Evolutionary conservation across 495 filamentous ascomycete genomes (phyloP).

Genomic region (Cercophora newfieldiana): DNA sequence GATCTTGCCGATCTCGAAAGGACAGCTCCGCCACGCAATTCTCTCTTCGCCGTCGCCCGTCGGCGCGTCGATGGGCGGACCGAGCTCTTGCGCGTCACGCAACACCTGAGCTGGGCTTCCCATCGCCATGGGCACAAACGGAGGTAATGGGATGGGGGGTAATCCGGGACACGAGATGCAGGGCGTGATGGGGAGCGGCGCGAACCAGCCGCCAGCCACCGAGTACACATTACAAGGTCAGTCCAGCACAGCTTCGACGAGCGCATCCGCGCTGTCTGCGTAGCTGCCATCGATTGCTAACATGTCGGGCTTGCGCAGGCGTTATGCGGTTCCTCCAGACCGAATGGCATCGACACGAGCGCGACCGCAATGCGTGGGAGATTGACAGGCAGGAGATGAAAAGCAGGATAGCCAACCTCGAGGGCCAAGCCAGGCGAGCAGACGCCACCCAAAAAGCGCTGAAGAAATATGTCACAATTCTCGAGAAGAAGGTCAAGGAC

Average conservation of each 20-base stretch:
- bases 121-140: conserved; percentile 65
- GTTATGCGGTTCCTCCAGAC: conserved; percentile 99
- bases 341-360: conserved; percentile 98
- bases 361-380: conserved; percentile 97
- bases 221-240: conserved; percentile 97
- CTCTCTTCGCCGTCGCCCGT: conserved; percentile 17
- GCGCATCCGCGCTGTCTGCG: background rate
- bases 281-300: conserved; percentile 17
- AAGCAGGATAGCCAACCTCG: conserved; percentile 90
- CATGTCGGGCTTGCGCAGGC: conserved; percentile 52
- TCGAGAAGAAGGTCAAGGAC: conserved; percentile 85
- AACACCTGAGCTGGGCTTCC: conserved; percentile 60
- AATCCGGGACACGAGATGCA: conserved; percentile 39
- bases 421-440: conserved; percentile 81
- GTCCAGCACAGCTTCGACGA: conserved; percentile 21
- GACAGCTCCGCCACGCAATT: background rate
- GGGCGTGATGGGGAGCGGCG: conserved; percentile 44
- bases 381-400: conserved; percentile 99
- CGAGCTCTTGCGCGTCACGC: conserved; percentile 10
- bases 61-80: conserved; percentile 28
- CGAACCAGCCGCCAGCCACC: conserved; percentile 74
- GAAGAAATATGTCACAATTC: conserved; percentile 83
- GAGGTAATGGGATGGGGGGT: conserved; percentile 59
- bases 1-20: background rate
- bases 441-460: conserved; percentile 85